These are phyloP conservation scores for Paramarasmius palmivorus DNA, from an alignment of 1,284 basidiomycete genomes.

Conservation along the genomic window DNA sequence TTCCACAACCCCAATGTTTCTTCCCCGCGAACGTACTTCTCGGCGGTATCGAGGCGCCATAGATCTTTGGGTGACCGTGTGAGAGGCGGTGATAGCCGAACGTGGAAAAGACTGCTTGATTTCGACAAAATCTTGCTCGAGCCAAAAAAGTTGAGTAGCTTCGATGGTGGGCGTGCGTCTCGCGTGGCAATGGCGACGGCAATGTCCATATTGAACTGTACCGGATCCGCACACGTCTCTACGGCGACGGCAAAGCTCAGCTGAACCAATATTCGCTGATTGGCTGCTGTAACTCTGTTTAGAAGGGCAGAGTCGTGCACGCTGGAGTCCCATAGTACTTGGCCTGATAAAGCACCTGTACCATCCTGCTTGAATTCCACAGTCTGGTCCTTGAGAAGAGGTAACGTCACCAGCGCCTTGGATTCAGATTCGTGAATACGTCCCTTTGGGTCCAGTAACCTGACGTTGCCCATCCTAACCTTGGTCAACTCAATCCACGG, in stretches of 20 bases:
- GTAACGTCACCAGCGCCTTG: conserved; percentile 67
- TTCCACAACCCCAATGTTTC: conserved; percentile 84
- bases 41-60: conserved; percentile 93
- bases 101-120: conserved; percentile 79
- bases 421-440: conserved; percentile 75
- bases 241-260: conserved; percentile 79
- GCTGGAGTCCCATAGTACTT: conserved; percentile 91
- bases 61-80: conserved; percentile 88
- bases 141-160: conserved; percentile 73
- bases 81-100: conserved; percentile 81
- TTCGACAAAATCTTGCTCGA: conserved; percentile 74
- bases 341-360: conserved; percentile 67
- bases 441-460: conserved; percentile 84
- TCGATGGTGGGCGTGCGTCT: conserved; percentile 83
- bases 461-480: conserved; percentile 80
- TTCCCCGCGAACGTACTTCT: conserved; percentile 92
- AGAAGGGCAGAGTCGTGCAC: conserved; percentile 86
- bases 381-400: conserved; percentile 70
- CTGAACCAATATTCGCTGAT: conserved; percentile 81
- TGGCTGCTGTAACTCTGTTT: conserved; percentile 80
- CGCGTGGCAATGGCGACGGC: conserved; percentile 86
- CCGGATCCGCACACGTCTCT: conserved; percentile 82
- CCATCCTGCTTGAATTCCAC: conserved; percentile 83
- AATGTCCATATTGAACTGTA: conserved; percentile 86
- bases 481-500: conserved; percentile 83